phyloP scores from a whole-genome alignment of 306 rosid species.

The Fragaria ananassa region DNA sequence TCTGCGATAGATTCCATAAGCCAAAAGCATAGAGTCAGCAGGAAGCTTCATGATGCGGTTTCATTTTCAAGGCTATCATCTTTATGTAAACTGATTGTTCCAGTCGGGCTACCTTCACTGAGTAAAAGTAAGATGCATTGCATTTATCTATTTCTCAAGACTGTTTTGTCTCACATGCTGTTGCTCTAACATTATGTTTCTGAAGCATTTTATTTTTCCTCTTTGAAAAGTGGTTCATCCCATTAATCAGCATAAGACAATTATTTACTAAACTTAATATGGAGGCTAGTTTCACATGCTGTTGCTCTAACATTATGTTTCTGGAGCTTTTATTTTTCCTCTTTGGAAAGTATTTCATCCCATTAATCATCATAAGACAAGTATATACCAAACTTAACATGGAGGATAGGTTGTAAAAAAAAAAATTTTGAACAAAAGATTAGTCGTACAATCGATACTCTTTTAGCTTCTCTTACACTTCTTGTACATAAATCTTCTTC shows the following conservation, averaged over 20 bases:
- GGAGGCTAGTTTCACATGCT: background rate
- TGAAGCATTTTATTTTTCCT: background rate
- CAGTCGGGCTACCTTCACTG: slow-evolving; percentile 73
- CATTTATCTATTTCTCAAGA: slow-evolving; percentile 4
- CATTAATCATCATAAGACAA: background rate
- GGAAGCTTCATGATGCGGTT: slow-evolving; percentile 75
- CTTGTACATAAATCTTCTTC: slow-evolving; percentile 17
- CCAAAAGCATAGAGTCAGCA: slow-evolving; percentile 51
- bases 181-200: background rate
- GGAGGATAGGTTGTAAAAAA: background rate
- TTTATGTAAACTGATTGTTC: slow-evolving; percentile 69
- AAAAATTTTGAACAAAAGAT: background rate
- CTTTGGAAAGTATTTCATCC: background rate
- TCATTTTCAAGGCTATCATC: slow-evolving; percentile 81
- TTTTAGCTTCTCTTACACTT: background rate
- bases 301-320: background rate
- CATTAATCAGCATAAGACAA: background rate
- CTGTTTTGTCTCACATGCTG: background rate
- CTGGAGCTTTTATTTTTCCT: background rate
- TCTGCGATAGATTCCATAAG: slow-evolving; percentile 40
- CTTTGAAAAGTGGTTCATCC: background rate
- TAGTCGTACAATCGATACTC: background rate
- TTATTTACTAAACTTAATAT: background rate
- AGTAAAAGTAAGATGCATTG: slow-evolving; percentile 51
- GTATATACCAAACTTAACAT: background rate